Evolutionary conservation across 208 protist genomes (phyloP), one percentile per base, ranked within the genome.

Genomic region (Leishmania arabica): DNA sequence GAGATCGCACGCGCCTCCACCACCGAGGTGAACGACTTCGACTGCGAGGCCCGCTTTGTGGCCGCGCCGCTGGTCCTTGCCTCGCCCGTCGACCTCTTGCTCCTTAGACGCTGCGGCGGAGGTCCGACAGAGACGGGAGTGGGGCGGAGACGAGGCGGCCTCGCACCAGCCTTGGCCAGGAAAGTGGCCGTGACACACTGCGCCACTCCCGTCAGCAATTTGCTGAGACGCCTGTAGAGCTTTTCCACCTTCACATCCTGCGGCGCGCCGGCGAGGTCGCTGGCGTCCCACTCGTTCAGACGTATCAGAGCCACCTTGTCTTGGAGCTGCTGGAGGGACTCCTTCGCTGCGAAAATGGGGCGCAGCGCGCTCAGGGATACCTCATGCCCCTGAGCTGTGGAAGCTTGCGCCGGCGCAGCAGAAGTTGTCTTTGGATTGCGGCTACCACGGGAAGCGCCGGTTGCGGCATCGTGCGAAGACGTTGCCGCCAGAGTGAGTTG

Each of bases 141-240:
- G 17, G 51, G 75, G 7, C 66, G 81, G 56, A 40, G 27, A n/a
- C 81, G 80, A 42, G 78, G 75, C 27, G 69, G 86, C 6, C 64
- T 31, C 17, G 85, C 82, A 24, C 88, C 88, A 13, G 88, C 81
- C 77, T 82, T 83, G 1, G 75, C 68, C 21, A 97, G 80, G 78
- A 96, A 92, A 77, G 82, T 90, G 54, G 87, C 84, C 42, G 85
- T 93, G 69, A 95, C 72, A 73, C 77, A 78, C 86, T 97, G 94
- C 69, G 90, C 78, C 56, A 97, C 84, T 0, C 78, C 82, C 19
- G 87, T 84, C n/a, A 96, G 53, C 4, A 58, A 56, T 58, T 73
- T 86, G 42, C 75, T 70, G 6, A 96, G 69, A 6, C 83, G 81
- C n/a, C 53, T 73, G 81, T 86, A 94, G 58, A 90, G 83, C 76